phyloP scores from a whole-genome alignment of 306 rosid species.

The Lablab purpureus region DNA sequence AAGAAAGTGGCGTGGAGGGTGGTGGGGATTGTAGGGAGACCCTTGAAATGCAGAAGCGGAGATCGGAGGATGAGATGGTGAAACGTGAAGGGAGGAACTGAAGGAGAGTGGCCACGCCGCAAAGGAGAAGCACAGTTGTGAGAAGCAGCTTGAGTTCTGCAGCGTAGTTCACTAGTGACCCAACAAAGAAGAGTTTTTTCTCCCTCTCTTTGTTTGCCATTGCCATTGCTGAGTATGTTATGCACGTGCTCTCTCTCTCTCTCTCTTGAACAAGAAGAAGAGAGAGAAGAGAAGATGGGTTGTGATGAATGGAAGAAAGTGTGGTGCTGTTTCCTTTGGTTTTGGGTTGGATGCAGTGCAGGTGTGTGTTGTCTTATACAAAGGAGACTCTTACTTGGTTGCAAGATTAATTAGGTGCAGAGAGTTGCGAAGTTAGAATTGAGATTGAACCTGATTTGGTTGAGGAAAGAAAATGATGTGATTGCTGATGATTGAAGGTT shows the following conservation, averaged over 20 bases:
- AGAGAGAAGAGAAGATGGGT: not conserved
- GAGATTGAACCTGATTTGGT: not conserved
- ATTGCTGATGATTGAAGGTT: conserved; percentile 24
- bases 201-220: conserved; percentile 54
- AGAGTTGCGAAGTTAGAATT: conserved; percentile 6
- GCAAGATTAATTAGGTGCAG: not conserved
- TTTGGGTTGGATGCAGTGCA: not conserved
- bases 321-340: not conserved
- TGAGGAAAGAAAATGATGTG: not conserved
- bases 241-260: not conserved
- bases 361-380: not conserved
- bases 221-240: conserved; percentile 38
- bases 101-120: conserved; percentile 71
- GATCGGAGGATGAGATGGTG: conserved; percentile 79
- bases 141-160: conserved; percentile 75
- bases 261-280: not conserved
- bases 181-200: conserved; percentile 53
- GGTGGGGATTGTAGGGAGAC: conserved; percentile 38
- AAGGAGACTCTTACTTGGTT: not conserved
- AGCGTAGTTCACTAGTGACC: conserved; percentile 52
- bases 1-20: not conserved
- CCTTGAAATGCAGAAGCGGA: conserved; percentile 72
- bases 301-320: not conserved
- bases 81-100: conserved; percentile 86
- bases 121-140: conserved; percentile 63